Evolutionary conservation across 2,329 filamentous ascomycete genomes (phyloP), one percentile per base, ranked within the genome.

Genomic region (Hymenoscyphus fructigenus): DNA sequence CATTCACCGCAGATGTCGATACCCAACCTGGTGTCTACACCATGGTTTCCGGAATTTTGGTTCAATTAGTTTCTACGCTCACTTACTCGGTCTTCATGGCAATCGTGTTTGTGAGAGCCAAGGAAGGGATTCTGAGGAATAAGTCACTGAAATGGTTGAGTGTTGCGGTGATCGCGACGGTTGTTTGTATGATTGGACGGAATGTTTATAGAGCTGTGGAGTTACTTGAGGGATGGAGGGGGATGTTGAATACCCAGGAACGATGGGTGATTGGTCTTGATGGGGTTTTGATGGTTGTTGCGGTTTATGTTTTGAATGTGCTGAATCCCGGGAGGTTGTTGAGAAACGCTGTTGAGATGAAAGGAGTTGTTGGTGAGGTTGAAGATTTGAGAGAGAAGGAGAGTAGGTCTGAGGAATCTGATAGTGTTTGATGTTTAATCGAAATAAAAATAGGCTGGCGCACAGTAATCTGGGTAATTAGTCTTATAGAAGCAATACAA

Each of bases 151-250:
- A 23, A 12, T 12, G 17, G 55, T 23, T 79, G 60, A 73, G 82
- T 64, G 66, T 70, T 23, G 70, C 73, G 0, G 72, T 83, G 28
- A 81, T 81, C 65, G 61, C 70, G 3, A 73, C 56, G 10, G 17
- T 63, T 57, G 66, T 69, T 0, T 72, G 82, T 38, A 82, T 84
- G 67, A 70, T 83, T 55, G 61, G 81, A 3, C 74, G 82, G 50
- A 78, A 73, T 23, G 67, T 82, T 5, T 80, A 83, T 59, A 75
- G 82, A 26, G 75, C 81, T 10, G 72, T 80, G n/a, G 82, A 84
- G 73, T 82, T 80, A 63, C 65, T 73, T 0, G 75, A 80, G 69
- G 80, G 80, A 1, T 75, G 77, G 61, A 67, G 73, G 14, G 81
- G 81, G 0, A 79, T 77, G 64, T 69, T 83, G 44, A 73, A 82